phyloP scores from a whole-genome alignment of 441 rosid genomes.

The Rhodomyrtus psidioides region DNA sequence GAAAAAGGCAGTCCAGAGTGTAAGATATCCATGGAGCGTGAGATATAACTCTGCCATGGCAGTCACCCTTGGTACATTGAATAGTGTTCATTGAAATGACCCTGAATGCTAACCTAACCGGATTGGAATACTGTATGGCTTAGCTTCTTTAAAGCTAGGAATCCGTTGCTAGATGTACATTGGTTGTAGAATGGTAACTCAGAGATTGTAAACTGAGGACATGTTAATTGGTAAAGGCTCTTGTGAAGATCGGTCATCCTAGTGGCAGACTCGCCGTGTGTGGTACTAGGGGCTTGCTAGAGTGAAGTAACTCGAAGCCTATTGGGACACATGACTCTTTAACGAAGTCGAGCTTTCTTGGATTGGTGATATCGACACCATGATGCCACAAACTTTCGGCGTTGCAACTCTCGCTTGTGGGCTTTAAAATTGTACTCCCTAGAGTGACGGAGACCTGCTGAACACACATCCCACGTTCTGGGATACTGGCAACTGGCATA shows the following conservation, averaged over 20 bases:
- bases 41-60: neutral
- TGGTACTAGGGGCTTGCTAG: neutral
- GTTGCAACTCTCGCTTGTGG: neutral
- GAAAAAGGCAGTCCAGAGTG: neutral
- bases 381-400: neutral
- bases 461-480: neutral
- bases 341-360: too few species aligned
- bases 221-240: neutral
- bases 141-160: too few species aligned
- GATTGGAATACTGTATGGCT: too few species aligned
- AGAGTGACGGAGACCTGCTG: neutral
- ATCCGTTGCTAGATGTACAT: neutral
- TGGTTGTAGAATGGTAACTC: neutral
- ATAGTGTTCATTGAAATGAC: neutral
- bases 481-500: neutral
- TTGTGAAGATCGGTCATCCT: neutral
- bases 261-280: neutral
- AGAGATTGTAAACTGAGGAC: neutral
- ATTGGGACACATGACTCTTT: neutral
- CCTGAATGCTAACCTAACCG: too few species aligned
- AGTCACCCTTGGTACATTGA: neutral
- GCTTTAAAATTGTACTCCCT: neutral
- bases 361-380: neutral
- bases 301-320: neutral
- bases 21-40: neutral